Percentiles rank a stretch among this genome's conserved stretches.
Evolutionary conservation across 2,329 filamentous ascomycete species (phyloP).

Genomic region (Emmonsiellopsis sp.): DNA sequence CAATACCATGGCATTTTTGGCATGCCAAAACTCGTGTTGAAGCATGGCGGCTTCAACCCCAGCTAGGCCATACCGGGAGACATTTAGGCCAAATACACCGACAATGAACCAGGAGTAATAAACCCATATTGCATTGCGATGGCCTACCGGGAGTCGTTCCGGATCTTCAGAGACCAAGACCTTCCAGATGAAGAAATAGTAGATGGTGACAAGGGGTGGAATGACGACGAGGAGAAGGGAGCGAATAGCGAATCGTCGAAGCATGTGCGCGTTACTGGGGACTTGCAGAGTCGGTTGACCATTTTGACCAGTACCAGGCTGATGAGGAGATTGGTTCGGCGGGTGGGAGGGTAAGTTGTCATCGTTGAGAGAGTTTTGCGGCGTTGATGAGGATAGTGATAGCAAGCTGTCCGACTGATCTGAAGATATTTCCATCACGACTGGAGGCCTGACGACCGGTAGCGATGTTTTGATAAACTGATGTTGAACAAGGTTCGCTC

Average conservation of each 20-base stretch:
- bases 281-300: no score
- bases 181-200: background rate
- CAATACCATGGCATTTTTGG: background rate
- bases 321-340: no score
- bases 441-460: no score
- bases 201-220: background rate
- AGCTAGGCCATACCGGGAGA: slow-evolving; percentile 3
- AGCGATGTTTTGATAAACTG: no score
- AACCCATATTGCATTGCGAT: slow-evolving; percentile 1
- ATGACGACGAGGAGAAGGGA: background rate
- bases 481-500: no score
- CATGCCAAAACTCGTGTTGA: slow-evolving; percentile 1
- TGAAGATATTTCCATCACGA: no score
- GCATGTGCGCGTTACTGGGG: background rate
- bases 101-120: slow-evolving; percentile 8
- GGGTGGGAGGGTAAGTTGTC: no score
- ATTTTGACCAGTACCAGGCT: no score
- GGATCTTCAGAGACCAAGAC: background rate
- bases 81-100: slow-evolving; percentile 5
- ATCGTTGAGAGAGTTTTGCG: no score
- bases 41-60: slow-evolving; percentile 7
- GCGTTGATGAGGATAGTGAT: no score
- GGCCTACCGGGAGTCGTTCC: background rate
- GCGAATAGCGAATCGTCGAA: background rate
- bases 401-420: no score